phyloP scores from a whole-genome alignment of 192 early-diverging fungal genomes.

The Geranomyces michiganensis region DNA sequence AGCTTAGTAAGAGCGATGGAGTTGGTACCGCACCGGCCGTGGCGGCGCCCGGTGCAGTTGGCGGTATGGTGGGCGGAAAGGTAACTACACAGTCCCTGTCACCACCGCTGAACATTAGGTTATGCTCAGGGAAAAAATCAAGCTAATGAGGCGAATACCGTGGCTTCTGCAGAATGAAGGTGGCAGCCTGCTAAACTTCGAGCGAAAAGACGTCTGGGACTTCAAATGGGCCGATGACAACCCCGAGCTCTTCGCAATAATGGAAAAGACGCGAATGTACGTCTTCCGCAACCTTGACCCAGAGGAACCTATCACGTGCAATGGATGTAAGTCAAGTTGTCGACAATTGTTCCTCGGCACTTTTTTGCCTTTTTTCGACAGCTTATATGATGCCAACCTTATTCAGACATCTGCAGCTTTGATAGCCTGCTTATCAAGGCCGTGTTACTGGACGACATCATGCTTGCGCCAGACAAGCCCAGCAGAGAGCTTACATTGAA shows the following conservation, averaged over 20 bases:
- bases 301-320: conserved; percentile 59
- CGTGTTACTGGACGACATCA: conserved; percentile 55
- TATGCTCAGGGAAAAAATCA: too few relatives aligned
- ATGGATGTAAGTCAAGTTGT: conserved; percentile 47
- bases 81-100: too few relatives aligned
- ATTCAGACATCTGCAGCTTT: conserved; percentile 54
- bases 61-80: conserved; percentile 9
- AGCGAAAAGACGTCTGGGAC: conserved; percentile 66
- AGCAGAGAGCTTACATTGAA: conserved; percentile 38
- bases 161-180: neutral
- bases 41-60: neutral
- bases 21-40: neutral
- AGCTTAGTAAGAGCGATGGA: conserved; percentile 39
- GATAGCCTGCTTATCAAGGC: conserved; percentile 58
- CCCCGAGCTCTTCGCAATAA: conserved; percentile 58
- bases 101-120: too few relatives aligned
- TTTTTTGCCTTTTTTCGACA: neutral
- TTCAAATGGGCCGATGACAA: conserved; percentile 58
- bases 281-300: conserved; percentile 59
- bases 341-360: neutral
- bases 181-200: conserved; percentile 54
- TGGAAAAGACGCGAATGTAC: conserved; percentile 63
- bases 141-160: too few relatives aligned
- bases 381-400: too few relatives aligned
- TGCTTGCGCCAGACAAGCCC: conserved; percentile 49